These are phyloP conservation scores for Peronospora belbahrii DNA, from an alignment of 352 stramenopile genomes.

Conservation along the genomic window DNA sequence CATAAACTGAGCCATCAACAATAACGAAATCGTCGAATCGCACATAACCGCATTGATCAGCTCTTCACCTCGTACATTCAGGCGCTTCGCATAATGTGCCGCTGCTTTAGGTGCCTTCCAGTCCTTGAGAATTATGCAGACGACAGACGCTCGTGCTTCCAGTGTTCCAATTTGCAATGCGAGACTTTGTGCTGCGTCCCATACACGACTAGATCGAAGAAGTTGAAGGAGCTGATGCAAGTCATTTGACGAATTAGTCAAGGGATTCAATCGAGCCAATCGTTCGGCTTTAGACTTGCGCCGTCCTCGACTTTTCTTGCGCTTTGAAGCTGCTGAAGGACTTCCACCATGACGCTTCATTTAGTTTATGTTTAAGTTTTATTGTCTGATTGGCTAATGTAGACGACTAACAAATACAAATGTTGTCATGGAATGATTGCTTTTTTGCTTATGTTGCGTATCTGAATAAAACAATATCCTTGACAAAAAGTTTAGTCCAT, in stretches of 20 bases:
- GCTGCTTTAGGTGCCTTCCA: slow-evolving; percentile 39
- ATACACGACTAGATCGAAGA: slow-evolving; percentile 38
- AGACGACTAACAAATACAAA: too few relatives aligned
- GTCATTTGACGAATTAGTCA: slow-evolving; percentile 2
- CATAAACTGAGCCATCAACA: slow-evolving; percentile 51
- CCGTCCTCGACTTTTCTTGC: slow-evolving; percentile 29
- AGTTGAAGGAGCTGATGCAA: slow-evolving; percentile 21
- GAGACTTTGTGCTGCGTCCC: slow-evolving; percentile 54
- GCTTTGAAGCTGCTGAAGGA: not conserved
- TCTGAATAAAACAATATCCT: too few relatives aligned
- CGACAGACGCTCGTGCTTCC: slow-evolving; percentile 32
- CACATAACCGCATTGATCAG: slow-evolving; percentile 18
- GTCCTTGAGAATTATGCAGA: slow-evolving; percentile 33
- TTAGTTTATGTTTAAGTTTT: too few relatives aligned
- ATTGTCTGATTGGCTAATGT: too few relatives aligned
- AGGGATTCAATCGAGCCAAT: slow-evolving; percentile 15
- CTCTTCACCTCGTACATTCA: slow-evolving; percentile 27
- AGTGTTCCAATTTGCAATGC: slow-evolving; percentile 31
- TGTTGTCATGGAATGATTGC: too few relatives aligned
- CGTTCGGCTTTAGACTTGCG: slow-evolving; percentile 51
- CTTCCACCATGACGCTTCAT: too few relatives aligned
- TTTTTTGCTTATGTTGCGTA: too few relatives aligned
- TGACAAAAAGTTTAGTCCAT: too few relatives aligned
- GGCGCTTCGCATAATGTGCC: slow-evolving; percentile 59
- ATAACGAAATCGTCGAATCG: slow-evolving; percentile 12